Percentiles rank a stretch among this genome's conserved stretches.
Conservation (phyloP, 129 eudicot genomes). For the Centrapalus pauciflorus region DNA sequence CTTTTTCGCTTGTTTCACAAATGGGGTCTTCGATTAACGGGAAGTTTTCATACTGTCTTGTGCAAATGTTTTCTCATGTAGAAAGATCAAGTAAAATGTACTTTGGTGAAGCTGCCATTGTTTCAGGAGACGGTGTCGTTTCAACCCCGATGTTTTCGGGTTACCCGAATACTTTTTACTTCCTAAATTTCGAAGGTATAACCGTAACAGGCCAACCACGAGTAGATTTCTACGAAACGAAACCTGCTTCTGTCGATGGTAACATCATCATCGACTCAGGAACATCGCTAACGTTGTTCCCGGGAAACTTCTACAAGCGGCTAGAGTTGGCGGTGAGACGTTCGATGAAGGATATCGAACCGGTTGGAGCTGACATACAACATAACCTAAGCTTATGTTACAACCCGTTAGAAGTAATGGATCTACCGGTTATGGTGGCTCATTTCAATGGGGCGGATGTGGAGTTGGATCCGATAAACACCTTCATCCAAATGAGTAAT, state of each 20-base stretch:
- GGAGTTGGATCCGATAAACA: conserved; percentile 30
- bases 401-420: conserved; percentile 14
- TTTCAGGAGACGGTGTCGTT: conserved; percentile 31
- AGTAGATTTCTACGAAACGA: conserved; percentile 7
- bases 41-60: conserved; percentile 33
- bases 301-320: conserved; percentile 19
- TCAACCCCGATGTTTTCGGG: conserved; percentile 30
- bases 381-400: conserved; percentile 24
- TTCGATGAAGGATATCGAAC: conserved; percentile 3
- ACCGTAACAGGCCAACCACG: conserved; percentile 25
- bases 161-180: conserved; percentile 15
- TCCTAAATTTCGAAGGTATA: conserved; percentile 28
- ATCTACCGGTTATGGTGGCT: conserved; percentile 31
- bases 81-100: conserved; percentile 32
- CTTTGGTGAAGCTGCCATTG: conserved; percentile 19
- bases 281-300: conserved; percentile 30
- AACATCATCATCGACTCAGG: conserved; percentile 35
- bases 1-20: conserved; percentile 32
- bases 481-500: conserved; percentile 24
- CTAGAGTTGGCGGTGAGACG: conserved; percentile 13
- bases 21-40: conserved; percentile 22
- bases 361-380: neutral
- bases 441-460: conserved; percentile 34
- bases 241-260: conserved; percentile 16
- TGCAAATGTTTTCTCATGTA: conserved; percentile 26